Base-by-base conservation (phyloP, 768 basidiomycete species). In the Leccinum fibrillosum region DNA sequence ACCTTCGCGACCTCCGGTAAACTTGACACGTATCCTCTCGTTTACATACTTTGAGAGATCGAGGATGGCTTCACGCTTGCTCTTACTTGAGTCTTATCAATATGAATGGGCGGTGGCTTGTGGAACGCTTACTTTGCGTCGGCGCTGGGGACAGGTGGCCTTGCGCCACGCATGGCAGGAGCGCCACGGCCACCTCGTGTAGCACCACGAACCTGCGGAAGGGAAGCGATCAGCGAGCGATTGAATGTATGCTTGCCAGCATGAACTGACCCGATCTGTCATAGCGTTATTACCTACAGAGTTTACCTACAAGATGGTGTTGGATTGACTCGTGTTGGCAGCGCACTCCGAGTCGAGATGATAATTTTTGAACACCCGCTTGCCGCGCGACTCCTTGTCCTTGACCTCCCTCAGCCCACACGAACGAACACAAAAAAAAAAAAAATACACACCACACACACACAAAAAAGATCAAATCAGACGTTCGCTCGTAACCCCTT, bases 1-100 rank as follows among this genome's bases (percentile, higher is more conserved):
- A 92, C 95, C 94, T 83, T 99, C 94, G 42, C 97, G 78, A 39
- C 96, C 96, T 47, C 97, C 97, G n/a, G 93, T 93, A 70, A 99
- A 98, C 75, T 97, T 98, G 68, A 98, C 94, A 56, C 93, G 78
- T 69, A 99, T 92, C 61, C 86, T 83, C 73, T 94, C 87, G 73
- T 96, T 91, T 53, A 90, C 89, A 66, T 97, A 98, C 73, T 96
- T 95, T 51, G 90, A 86, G 32, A 98, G 86, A 73, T 98, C 94
- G 32, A 98, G 85, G 74, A 98, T 98, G 28, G 93, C 92, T 74
- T 98, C 96, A 45, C 92, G 84, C 72, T 90, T 91, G 47, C 71
- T 61, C 69, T 74, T 72, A 53, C 71, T 72, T 71, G 62, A 63
- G 64, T 66, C 61, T 66, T 58, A 63, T 74, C 69, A 73, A 73